A percentile compares a stretch with the other conserved stretches of the same genome.
Conservation (phyloP, 2,329 filamentous ascomycete genomes). For the Pyrenophora graminea region DNA sequence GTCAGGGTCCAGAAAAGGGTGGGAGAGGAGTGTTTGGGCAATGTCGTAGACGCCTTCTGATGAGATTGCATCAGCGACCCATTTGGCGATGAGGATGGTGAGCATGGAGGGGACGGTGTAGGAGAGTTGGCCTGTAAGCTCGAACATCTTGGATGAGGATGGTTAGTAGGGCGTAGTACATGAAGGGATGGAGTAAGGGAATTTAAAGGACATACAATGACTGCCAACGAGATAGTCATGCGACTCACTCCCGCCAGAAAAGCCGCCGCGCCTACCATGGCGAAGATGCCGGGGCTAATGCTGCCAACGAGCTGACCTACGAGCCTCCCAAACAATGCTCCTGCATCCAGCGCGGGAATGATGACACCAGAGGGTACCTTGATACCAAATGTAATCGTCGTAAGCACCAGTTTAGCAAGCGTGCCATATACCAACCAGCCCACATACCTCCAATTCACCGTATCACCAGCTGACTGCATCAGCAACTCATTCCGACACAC, state of each 20-base stretch:
- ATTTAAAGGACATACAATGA: slow-evolving; percentile 46
- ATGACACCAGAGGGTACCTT: slow-evolving; percentile 66
- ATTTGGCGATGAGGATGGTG: slow-evolving; percentile 63
- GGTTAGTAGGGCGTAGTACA: slow-evolving; percentile 59
- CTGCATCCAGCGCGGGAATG: slow-evolving; percentile 62
- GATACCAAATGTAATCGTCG: slow-evolving; percentile 62
- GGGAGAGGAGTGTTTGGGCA: slow-evolving; percentile 62
- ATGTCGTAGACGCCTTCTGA: slow-evolving; percentile 62
- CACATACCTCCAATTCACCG: slow-evolving; percentile 50
- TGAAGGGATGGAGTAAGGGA: slow-evolving; percentile 23
- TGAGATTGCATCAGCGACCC: slow-evolving; percentile 60
- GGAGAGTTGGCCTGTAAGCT: slow-evolving; percentile 43
- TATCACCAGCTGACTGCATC: not conserved
- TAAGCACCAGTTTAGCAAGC: slow-evolving; percentile 59
- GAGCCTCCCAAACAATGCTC: slow-evolving; percentile 62
- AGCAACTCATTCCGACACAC: slow-evolving; percentile 56
- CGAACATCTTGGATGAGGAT: not conserved
- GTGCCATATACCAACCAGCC: slow-evolving; percentile 59
- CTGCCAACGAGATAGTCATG: slow-evolving; percentile 63
- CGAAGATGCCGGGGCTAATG: slow-evolving; percentile 62
- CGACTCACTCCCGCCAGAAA: slow-evolving; percentile 63
- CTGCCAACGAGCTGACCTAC: slow-evolving; percentile 51
- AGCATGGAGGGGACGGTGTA: slow-evolving; percentile 64
- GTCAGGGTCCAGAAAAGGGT: slow-evolving; percentile 62
- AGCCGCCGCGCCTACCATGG: slow-evolving; percentile 63